Base-by-base conservation (phyloP, 345 rosid genomes). In the Camelina neglecta region DNA sequence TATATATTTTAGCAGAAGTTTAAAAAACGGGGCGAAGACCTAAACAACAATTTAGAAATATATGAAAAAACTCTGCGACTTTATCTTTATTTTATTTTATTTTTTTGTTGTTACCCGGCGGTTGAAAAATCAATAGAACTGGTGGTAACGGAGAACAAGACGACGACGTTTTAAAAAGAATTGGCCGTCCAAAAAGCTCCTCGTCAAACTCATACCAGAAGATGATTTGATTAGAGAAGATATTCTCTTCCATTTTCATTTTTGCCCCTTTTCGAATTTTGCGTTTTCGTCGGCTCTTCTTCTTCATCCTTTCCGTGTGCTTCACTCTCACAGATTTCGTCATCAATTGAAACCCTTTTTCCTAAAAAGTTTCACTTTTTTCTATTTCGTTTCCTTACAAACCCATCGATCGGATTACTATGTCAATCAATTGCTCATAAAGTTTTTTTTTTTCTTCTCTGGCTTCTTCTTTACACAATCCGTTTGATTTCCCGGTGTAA, bases 281-380 rank as follows among this genome's bases (percentile, higher is more conserved):
- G 60, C 65, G 65, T 71, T 48, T 72, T 29, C 62, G 11, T 65
- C 67, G 42, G 15, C 31, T 69, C 75, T 29, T 29, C 29, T 26
- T 26, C 31, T 29, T 29, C 31, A 78, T 78, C 73, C 65, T 44
- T 78, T 72, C 59, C 74, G 78, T 78, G 78, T 78, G 77, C 60
- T 78, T 66, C 60, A 53, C 35, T 35, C 29, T 31, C 29, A 35
- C 48, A 38, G 18, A 53, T 21, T 60, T 65, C 64, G 29, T 68
- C 73, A 51, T 44, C 74, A 5, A n/a, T 18, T 11, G 8, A 51
- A 65, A 26, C 20, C 39, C 47, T 41, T 23, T 21, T 2, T 61
- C 7, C 8, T 7, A 8, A 2, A 57, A 64, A 57, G 53, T 49
- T 60, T 60, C 69, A 53, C 7, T 36, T 21, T 61, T 41, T 47